These are phyloP conservation scores for Geosmithia morbida DNA, from an alignment of 2,329 filamentous ascomycete species.

Conservation along the genomic window DNA sequence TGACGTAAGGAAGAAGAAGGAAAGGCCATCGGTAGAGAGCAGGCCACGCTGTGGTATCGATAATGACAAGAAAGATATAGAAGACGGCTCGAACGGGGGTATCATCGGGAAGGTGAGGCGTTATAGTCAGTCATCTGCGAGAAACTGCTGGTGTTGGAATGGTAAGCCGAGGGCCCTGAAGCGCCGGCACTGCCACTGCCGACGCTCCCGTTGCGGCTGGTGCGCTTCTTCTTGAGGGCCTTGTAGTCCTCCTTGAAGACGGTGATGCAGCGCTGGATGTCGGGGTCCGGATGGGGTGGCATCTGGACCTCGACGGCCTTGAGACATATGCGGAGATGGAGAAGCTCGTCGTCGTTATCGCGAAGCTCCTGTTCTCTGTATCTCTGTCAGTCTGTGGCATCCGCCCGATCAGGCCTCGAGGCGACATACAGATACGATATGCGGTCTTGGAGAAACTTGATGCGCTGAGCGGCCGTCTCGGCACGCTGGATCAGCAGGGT, in stretches of 20 bases:
- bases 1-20: too few relatives aligned
- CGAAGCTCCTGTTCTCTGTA: constrained; percentile 38
- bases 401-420: neutral
- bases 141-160: neutral
- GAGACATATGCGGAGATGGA: constrained; percentile 46
- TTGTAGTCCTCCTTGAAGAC: constrained; percentile 47
- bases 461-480: constrained; percentile 40
- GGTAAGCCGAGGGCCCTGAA: too few relatives aligned
- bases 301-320: constrained; percentile 48
- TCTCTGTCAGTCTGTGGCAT: neutral
- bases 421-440: constrained; percentile 41
- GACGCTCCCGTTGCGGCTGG: constrained; percentile 13
- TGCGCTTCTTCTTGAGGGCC: constrained; percentile 30
- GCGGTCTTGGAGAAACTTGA: constrained; percentile 44
- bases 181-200: neutral
- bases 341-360: constrained; percentile 44
- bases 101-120: neutral
- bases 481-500: constrained; percentile 42
- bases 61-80: too few relatives aligned
- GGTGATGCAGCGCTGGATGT: constrained; percentile 42
- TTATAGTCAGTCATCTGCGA: neutral
- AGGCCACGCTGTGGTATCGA: too few relatives aligned
- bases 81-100: too few relatives aligned
- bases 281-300: constrained; percentile 34
- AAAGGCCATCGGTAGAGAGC: too few relatives aligned